A percentile compares a stretch with the other conserved stretches of the same genome.
Evolutionary conservation across 257 asterid species (phyloP).

Genomic region (Penstemon newberryi): DNA sequence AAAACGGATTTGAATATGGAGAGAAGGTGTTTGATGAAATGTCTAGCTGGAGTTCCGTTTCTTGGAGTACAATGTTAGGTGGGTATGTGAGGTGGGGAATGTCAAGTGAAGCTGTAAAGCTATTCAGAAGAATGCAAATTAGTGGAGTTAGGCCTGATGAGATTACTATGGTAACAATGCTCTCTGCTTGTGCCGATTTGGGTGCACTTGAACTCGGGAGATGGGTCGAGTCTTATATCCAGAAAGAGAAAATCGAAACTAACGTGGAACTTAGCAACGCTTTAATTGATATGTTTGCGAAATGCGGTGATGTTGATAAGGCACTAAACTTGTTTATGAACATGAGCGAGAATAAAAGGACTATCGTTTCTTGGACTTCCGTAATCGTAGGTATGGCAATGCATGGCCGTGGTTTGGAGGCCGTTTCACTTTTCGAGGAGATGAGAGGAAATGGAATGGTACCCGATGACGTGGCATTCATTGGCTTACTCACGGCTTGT

Average conservation of each 20-base stretch:
- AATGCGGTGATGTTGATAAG: slow-evolving; percentile 75
- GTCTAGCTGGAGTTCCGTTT: slow-evolving; percentile 43
- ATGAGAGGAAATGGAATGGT: slow-evolving; percentile 44
- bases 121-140: slow-evolving; percentile 67
- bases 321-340: slow-evolving; percentile 52
- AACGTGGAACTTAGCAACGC: slow-evolving; percentile 58
- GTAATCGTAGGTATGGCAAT: slow-evolving; percentile 64
- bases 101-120: slow-evolving; percentile 51
- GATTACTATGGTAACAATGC: slow-evolving; percentile 62
- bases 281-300: slow-evolving; percentile 74
- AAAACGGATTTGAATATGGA: slow-evolving; percentile 48
- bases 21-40: slow-evolving; percentile 68
- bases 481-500: slow-evolving; percentile 77
- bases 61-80: slow-evolving; percentile 77
- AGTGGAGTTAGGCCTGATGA: slow-evolving; percentile 62
- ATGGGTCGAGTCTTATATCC: slow-evolving; percentile 61
- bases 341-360: slow-evolving; percentile 47
- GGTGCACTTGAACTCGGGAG: slow-evolving; percentile 80
- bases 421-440: slow-evolving; percentile 64
- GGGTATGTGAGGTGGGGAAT: slow-evolving; percentile 67
- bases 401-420: slow-evolving; percentile 73
- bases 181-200: slow-evolving; percentile 72
- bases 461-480: slow-evolving; percentile 72
- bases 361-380: slow-evolving; percentile 80
- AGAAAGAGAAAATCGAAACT: slow-evolving; percentile 52